Evolutionary conservation across 2,329 filamentous ascomycete species (phyloP), one percentile per base, ranked within the genome.

Genomic region (Drechmeria coniospora): DNA sequence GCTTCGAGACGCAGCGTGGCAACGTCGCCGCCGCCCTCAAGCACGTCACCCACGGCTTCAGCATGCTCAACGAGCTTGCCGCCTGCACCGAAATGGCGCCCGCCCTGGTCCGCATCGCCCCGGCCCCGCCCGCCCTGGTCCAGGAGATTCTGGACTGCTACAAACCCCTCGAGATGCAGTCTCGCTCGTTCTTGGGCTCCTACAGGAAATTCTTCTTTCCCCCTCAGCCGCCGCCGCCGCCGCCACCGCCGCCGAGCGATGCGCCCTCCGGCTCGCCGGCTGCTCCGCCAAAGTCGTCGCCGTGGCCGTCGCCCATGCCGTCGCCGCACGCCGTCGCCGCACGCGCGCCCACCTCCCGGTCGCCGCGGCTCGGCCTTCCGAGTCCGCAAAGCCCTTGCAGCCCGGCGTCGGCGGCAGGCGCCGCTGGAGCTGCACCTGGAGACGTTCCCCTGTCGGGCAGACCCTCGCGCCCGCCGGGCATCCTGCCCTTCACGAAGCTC

Each of bases 91-190:
- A 47, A 9, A 50, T 46, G 29, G 52, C 52, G 0, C 48, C 49
- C 1, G 39, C 40, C 23, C 41, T 56, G 2, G 52, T 56, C 18
- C 47, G 51, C 19, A 54, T 56, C 14, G 52, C 52, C 5, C 44
- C 45, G 0, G 50, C 51, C 8, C 52, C 52, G 10, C 52, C 52
- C 3, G 34, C 46, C 1, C 24, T 56, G 20, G 52, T 56, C 0
- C 46, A 53, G 16, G 50, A 56, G 28, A 54, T 56, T 15, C 34
- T 56, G 1, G 52, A 56, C 23, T 56, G 52, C 27, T 56, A 54
- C 16, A 53, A 47, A 16, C 52, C 52, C 3, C 32, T 56, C 5
- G 52, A 56, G 30, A 32, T 56, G 10, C 52, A 56, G 34, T 54
- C 51, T 3, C 45, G 52, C 11, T 53, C 52, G 3, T 56, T 53